Base-by-base conservation (phyloP, 805 yeast species). In the Nakazawaea wyomingensis region DNA sequence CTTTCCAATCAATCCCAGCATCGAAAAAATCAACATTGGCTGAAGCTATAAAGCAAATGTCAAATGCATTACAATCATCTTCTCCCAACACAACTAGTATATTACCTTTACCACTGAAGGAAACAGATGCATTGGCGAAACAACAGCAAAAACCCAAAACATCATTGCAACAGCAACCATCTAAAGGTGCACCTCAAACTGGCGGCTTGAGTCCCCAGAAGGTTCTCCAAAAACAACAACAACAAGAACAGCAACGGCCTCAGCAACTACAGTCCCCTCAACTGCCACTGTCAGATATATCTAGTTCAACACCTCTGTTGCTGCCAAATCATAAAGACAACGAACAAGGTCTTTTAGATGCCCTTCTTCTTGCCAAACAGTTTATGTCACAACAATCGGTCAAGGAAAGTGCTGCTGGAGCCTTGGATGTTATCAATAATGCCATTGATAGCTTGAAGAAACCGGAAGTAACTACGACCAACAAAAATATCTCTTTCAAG, bases 1-100 rank as follows among this genome's bases (percentile, higher is more conserved):
- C 37, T 5, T 31, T 32, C 28, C 37, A 35, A 13, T 31, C 45
- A 5, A 11, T n/a, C n/a, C n/a, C 45, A 4, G 28, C 33, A 4
- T 21, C 28, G 14, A 45, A 55, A 2, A 60, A 60, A 39, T 52
- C 53, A 13, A 61, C 62, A 39, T 50, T 67, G 21, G 51, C 64
- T 47, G 60, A 57, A 42, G 69, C 65, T n/a, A 65, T 67, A 31
- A 51, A 65, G 29, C 66, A 63, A 39, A 64, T 66, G 70, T 64
- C 70, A 5, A 58, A 44, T 43, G 59, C 65, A 3, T 54, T 66
- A 13, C 50, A 57, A 10, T 22, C 34, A 39, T 45, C 53, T 26
- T 41, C 27, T 24, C 8, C 27, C 27, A 33, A 36, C 43, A 22
- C 34, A 10, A 7, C 14, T 5, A n/a, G n/a, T n/a, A n/a, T n/a